phyloP scores from a whole-genome alignment of 306 rosid genomes.

The Chamaecrista fasciculata region DNA sequence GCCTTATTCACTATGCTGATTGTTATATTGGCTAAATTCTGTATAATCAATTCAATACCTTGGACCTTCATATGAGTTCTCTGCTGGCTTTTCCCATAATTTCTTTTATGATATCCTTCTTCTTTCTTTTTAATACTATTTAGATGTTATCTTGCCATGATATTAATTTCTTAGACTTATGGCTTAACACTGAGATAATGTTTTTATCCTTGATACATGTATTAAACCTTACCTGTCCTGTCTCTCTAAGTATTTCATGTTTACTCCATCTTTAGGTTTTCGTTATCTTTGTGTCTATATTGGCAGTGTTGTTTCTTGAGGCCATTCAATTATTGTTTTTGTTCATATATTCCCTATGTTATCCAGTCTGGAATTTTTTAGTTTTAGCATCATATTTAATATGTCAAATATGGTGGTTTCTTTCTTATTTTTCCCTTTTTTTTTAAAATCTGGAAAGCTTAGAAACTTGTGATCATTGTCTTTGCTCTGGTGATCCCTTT shows the following conservation, averaged over 20 bases:
- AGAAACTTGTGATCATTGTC: conserved; percentile 3
- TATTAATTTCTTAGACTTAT: background rate
- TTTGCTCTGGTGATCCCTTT: background rate
- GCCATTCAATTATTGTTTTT: background rate
- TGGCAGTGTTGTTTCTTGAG: background rate
- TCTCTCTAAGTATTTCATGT: background rate
- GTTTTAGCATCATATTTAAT: background rate
- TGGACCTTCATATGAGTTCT: conserved; percentile 1
- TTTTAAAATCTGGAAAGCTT: background rate
- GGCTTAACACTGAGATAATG: background rate
- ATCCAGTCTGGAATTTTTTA: background rate
- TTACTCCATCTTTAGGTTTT: background rate
- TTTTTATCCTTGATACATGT: background rate
- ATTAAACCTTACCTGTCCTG: background rate
- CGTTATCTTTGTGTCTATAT: background rate
- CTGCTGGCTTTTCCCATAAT: background rate
- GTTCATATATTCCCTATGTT: background rate
- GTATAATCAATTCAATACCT: background rate
- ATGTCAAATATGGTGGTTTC: background rate
- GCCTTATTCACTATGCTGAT: background rate
- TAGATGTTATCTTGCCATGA: background rate
- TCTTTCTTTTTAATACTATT: background rate
- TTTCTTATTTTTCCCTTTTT: background rate
- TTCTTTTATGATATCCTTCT: too few species aligned
- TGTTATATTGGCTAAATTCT: background rate